Evolutionary conservation across 169 alveolate species (phyloP), one percentile per base, ranked within the genome.

Genomic region (Plasmodium sp.): DNA sequence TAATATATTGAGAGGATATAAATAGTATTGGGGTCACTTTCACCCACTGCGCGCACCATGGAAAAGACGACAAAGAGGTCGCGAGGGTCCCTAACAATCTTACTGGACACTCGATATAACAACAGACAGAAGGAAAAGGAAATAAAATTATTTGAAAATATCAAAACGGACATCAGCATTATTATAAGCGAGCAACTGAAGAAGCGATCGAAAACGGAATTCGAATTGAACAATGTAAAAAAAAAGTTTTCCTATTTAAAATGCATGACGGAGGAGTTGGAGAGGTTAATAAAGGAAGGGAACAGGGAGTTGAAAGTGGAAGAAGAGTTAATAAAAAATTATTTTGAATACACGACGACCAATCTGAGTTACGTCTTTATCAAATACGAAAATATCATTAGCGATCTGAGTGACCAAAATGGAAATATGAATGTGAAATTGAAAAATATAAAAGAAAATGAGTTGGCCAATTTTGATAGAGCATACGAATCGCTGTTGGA

Each of bases 91-190:
- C 33, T 75, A 12, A 54, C 67, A 33, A 10, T 18, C 3, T 16
- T 85, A 5, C 18, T 77, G n/a, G 83, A 93, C 1, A 73, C 12
- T 56, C 22, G 82, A 14, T 92, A 75, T 56, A 31, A 27, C 31
- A 84, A 41, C 34, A 81, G 74, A 81, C 82, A 67, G 39, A 84
- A 92, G 54, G 93, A 83, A 90, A 67, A 41, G 34, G 90, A 85
- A 74, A 82, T 91, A 93, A 93, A 94, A 74, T 41, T 74, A 83
- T 91, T 91, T 83, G 93, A 94, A 81, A 84, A 85, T 56, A 93
- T 91, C 48, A 94, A 91, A 81, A 93, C 83, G 43, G 94, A 94
- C 34, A 81, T 94, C 67, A 84, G 94, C 80, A 72, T 79, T 3
- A 83, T 94, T 22, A 86, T 90, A 34, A 86, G 94, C 77, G 93